Percentiles rank a stretch among this genome's conserved stretches.
These are phyloP conservation scores for Cyclostephanos invisitatus DNA, from an alignment of 108 stramenopile species.

Conservation along the genomic window DNA sequence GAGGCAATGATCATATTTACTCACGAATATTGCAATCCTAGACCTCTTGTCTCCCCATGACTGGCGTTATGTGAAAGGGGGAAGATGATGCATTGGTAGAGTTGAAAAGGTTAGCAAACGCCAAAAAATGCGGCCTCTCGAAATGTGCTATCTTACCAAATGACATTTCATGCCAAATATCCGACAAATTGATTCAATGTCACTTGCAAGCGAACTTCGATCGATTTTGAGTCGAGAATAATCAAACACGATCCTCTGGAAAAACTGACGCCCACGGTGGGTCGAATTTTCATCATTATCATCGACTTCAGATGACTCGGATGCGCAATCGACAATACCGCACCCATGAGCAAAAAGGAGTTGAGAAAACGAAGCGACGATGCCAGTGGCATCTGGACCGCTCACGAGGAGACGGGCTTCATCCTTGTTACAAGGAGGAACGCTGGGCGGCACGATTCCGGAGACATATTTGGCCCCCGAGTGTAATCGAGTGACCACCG, in stretches of 20 bases:
- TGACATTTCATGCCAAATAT: constrained; percentile 43
- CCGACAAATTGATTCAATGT: constrained; percentile 29
- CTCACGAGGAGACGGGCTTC: constrained; percentile 49
- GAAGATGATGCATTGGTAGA: constrained; percentile 5
- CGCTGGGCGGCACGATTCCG: constrained; percentile 9
- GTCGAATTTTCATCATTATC: constrained; percentile 6
- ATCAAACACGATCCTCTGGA: constrained; percentile 72
- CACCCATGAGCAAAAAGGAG: constrained; percentile 65
- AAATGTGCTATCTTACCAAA: constrained; percentile 24
- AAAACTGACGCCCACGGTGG: constrained; percentile 73
- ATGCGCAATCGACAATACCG: constrained; percentile 62
- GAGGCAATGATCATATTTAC: constrained; percentile 84
- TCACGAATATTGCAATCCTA: constrained; percentile 56
- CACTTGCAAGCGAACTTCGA: constrained; percentile 24
- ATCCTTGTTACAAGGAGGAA: neutral
- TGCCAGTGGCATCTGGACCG: constrained; percentile 65
- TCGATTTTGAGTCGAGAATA: constrained; percentile 17
- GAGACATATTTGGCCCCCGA: constrained; percentile 22
- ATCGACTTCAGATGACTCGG: constrained; percentile 38
- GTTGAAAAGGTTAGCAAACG: neutral
- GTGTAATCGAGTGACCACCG: constrained; percentile 11
- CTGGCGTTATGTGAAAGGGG: neutral
- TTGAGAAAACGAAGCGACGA: constrained; percentile 78
- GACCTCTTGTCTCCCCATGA: constrained; percentile 39
- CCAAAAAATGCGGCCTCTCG: neutral